A percentile compares a stretch with the other conserved stretches of the same genome.
phyloP scores from a whole-genome alignment of 2,329 filamentous ascomycete species.

The Claviceps fusiformis region DNA sequence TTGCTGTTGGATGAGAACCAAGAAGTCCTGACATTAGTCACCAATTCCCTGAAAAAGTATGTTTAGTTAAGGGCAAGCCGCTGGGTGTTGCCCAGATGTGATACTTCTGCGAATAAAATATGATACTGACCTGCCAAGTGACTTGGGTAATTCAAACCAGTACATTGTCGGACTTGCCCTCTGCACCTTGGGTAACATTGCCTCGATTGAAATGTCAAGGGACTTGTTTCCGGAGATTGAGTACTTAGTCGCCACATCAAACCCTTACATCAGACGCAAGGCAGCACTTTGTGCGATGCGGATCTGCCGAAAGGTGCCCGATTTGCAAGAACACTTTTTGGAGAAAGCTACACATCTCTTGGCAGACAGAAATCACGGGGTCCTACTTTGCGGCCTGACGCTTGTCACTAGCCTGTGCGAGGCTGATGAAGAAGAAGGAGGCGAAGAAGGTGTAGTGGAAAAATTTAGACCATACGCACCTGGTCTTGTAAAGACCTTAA shows the following conservation, averaged over 20 bases:
- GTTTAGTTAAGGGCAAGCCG: constrained; percentile 11
- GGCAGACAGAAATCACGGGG: constrained; percentile 89
- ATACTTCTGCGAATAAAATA: neutral
- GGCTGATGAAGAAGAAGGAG: constrained; percentile 81
- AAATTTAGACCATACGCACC: constrained; percentile 82
- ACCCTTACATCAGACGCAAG: constrained; percentile 97
- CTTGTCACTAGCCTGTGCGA: constrained; percentile 87
- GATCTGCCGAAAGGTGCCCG: constrained; percentile 95
- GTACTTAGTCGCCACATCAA: constrained; percentile 76
- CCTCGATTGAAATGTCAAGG: constrained; percentile 94
- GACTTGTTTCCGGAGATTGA: constrained; percentile 96
- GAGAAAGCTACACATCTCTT: constrained; percentile 84
- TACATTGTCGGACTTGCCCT: constrained; percentile 95
- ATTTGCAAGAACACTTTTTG: constrained; percentile 91
- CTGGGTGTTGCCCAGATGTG: neutral
- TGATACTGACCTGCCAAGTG: constrained; percentile 38
- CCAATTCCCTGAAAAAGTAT: constrained; percentile 95
- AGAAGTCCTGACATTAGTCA: constrained; percentile 91
- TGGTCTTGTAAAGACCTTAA: constrained; percentile 76
- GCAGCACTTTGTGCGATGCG: constrained; percentile 98
- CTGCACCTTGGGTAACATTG: constrained; percentile 94
- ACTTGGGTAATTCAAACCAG: constrained; percentile 92
- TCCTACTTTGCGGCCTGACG: constrained; percentile 82
- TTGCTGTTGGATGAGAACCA: constrained; percentile 94
- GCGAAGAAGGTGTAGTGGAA: constrained; percentile 80